phyloP scores from a whole-genome alignment of 805 yeast species.

The Huiozyma sinensis region DNA sequence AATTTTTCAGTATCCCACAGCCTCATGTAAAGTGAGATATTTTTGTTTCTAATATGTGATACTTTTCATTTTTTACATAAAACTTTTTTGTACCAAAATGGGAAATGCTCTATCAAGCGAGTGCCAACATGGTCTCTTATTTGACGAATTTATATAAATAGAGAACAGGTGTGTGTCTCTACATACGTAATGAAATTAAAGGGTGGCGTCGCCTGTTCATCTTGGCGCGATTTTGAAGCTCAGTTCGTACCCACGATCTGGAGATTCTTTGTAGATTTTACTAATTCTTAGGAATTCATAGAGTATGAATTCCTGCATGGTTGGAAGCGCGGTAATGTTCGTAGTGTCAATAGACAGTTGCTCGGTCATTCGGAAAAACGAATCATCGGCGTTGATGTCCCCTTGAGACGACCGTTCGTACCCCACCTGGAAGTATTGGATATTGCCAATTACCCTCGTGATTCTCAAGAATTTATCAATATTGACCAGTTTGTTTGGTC shows the following conservation, averaged over 20 bases:
- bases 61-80: no score
- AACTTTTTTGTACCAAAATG: no score
- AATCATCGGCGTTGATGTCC: conserved; percentile 12
- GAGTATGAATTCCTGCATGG: conserved; percentile 42
- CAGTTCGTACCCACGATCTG: conserved; percentile 63
- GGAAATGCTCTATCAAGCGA: no score
- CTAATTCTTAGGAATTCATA: conserved; percentile 62
- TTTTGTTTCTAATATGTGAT: no score
- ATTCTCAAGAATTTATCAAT: conserved; percentile 64
- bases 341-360: conserved; percentile 21
- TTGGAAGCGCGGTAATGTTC: conserved; percentile 25
- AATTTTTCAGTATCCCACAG: no score
- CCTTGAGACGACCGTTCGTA: conserved; percentile 26
- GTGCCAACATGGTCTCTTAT: neutral
- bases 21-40: no score
- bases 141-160: neutral
- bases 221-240: conserved; percentile 41
- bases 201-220: neutral
- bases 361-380: conserved; percentile 20
- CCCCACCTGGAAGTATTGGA: conserved; percentile 58
- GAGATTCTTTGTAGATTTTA: conserved; percentile 47
- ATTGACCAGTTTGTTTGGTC: conserved; percentile 44
- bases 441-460: conserved; percentile 53
- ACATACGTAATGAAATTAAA: no score
- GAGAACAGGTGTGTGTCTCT: no score